Evolutionary conservation across 106 monocot species (phyloP).

Genomic region (Dioscorea alata): DNA sequence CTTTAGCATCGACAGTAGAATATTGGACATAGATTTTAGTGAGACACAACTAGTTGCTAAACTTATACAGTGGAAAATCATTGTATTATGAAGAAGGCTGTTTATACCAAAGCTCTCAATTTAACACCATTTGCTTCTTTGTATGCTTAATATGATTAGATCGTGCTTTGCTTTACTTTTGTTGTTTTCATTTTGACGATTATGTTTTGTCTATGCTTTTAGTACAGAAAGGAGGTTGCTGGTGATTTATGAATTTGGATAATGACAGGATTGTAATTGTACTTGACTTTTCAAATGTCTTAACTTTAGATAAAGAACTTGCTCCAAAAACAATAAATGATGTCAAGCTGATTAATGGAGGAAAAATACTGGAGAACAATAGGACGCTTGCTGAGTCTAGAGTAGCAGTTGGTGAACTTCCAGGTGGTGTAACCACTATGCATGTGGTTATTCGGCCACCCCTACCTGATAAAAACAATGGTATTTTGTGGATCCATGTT

Average conservation of each 20-base stretch:
- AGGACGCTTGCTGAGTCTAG: constrained; percentile 49
- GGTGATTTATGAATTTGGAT: background rate
- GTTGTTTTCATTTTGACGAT: background rate
- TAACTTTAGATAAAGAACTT: constrained; percentile 33
- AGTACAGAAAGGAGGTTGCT: background rate
- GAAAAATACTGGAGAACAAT: constrained; percentile 55
- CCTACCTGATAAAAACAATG: constrained; percentile 34
- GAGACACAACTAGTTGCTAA: too few species aligned
- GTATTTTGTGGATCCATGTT: constrained; percentile 18
- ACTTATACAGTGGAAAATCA: too few species aligned
- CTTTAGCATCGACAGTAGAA: too few species aligned
- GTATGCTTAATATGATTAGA: background rate
- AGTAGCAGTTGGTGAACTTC: constrained; percentile 45
- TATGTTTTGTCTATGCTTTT: background rate
- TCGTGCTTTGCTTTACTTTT: background rate
- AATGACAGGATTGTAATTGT: background rate
- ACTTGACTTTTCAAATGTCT: background rate
- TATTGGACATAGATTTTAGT: too few species aligned
- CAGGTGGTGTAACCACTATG: constrained; percentile 57
- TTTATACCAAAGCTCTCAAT: background rate
- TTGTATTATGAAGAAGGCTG: too few species aligned
- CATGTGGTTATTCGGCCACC: constrained; percentile 57
- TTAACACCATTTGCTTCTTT: background rate
- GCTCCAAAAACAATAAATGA: constrained; percentile 53
- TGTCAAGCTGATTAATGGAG: constrained; percentile 66